A percentile compares a stretch with the other conserved stretches of the same genome.
phyloP scores from a whole-genome alignment of 345 rosid species.

The Linum lewisii region DNA sequence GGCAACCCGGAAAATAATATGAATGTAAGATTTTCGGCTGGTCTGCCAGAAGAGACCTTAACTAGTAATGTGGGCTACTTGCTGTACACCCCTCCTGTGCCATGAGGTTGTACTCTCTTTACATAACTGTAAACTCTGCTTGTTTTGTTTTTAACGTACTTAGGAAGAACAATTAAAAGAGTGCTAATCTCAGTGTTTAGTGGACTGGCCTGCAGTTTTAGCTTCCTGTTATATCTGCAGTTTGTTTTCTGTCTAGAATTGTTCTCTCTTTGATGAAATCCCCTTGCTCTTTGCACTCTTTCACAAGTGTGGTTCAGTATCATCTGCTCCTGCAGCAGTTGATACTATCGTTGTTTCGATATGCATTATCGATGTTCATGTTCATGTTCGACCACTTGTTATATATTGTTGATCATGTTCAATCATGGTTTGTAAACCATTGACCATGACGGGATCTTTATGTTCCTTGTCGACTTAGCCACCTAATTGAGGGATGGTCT shows the following conservation, averaged over 20 bases:
- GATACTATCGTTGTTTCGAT: too few relatives aligned
- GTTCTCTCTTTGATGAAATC: not conserved
- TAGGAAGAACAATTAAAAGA: constrained; percentile 29
- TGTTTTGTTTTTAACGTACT: constrained; percentile 22
- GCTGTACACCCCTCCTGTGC: constrained; percentile 40
- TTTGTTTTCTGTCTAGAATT: too few relatives aligned
- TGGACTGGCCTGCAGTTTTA: constrained; percentile 7
- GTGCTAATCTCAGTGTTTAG: constrained; percentile 43
- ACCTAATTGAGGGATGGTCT: too few relatives aligned
- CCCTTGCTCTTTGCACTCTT: constrained; percentile 2
- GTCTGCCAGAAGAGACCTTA: constrained; percentile 17
- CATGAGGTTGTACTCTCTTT: constrained; percentile 44
- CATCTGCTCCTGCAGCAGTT: too few relatives aligned
- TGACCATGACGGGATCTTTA: too few relatives aligned
- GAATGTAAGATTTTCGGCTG: constrained; percentile 13
- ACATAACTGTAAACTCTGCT: constrained; percentile 17
- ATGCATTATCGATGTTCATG: too few relatives aligned
- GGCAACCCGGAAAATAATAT: constrained; percentile 18
- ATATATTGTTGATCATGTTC: too few relatives aligned
- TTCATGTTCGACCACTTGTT: too few relatives aligned
- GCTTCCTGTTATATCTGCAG: not conserved
- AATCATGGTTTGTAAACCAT: too few relatives aligned
- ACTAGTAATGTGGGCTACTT: not conserved
- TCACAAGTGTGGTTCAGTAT: not conserved
- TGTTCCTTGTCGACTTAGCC: too few relatives aligned